Evolutionary conservation across 2,329 filamentous ascomycete genomes (phyloP).

Genomic region (Periglandula ipomoeae): DNA sequence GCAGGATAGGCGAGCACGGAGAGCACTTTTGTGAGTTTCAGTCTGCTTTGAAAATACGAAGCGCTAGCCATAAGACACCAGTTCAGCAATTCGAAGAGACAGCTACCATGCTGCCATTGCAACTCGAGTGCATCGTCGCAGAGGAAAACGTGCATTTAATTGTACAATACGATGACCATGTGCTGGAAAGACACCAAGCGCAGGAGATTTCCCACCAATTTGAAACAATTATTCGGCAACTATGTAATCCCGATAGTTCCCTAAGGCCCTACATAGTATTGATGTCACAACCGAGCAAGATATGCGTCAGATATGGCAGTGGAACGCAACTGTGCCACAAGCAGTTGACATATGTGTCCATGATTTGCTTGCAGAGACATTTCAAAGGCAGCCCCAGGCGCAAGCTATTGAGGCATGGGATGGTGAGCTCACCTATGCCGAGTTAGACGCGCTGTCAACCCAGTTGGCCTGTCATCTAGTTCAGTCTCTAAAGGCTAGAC

Average conservation of each 20-base stretch:
- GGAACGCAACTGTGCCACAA: constrained; percentile 11
- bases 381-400: constrained; percentile 1
- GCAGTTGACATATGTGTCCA: constrained; percentile 12
- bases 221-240: not conserved
- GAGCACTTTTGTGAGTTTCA: too few relatives aligned
- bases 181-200: not conserved
- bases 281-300: not conserved
- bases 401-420: constrained; percentile 17
- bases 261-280: not conserved
- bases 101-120: too few relatives aligned
- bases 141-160: not conserved
- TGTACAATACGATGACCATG: not conserved
- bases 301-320: constrained; percentile 8
- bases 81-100: too few relatives aligned
- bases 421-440: constrained; percentile 13
- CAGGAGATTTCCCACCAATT: not conserved
- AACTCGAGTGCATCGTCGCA: too few relatives aligned
- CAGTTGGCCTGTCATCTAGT: too few relatives aligned
- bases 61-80: too few relatives aligned
- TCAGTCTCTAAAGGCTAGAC: constrained; percentile 22
- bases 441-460: constrained; percentile 9
- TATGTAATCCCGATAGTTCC: not conserved
- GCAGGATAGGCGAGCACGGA: too few relatives aligned
- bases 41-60: too few relatives aligned
- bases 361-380: constrained; percentile 11